phyloP scores from a whole-genome alignment of 1,284 basidiomycete species.

The Sporisorium iseilematis-ciliati region DNA sequence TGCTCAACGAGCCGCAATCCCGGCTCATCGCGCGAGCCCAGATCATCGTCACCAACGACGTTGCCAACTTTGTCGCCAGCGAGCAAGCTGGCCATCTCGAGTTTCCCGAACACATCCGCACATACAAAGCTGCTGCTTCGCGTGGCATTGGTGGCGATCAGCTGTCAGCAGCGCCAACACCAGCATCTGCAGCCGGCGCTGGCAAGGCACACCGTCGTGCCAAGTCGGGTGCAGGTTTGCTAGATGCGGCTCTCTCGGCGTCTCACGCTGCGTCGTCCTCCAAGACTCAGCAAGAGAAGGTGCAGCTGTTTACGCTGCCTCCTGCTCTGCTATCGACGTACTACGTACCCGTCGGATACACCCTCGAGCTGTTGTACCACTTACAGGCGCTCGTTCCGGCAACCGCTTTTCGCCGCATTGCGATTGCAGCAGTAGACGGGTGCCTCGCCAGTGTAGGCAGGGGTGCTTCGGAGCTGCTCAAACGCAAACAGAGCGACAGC shows the following conservation, averaged over 20 bases:
- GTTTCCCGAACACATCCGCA: conserved; percentile 34
- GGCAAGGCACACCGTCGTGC: conserved; percentile 16
- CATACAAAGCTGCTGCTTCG: conserved; percentile 14
- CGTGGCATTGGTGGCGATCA: not conserved
- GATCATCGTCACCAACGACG: conserved; percentile 23
- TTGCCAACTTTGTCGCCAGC: conserved; percentile 31
- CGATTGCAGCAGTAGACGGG: conserved; percentile 23
- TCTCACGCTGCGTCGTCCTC: conserved; percentile 34
- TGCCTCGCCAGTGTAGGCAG: conserved; percentile 26
- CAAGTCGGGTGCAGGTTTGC: conserved; percentile 48
- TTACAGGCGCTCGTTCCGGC: conserved; percentile 34
- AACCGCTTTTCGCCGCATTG: conserved; percentile 23
- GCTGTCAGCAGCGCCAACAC: not conserved
- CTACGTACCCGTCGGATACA: conserved; percentile 31
- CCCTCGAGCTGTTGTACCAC: conserved; percentile 43
- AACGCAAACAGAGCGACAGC: conserved; percentile 15
- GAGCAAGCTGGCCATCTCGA: conserved; percentile 41
- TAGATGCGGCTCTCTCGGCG: conserved; percentile 42
- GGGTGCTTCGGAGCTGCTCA: conserved; percentile 23
- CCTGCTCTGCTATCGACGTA: conserved; percentile 23
- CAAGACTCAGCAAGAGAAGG: conserved; percentile 28
- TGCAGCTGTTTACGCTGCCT: conserved; percentile 42
- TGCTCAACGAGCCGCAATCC: conserved; percentile 38
- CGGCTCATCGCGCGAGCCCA: conserved; percentile 38
- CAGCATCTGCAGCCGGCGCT: not conserved